Percentiles rank a stretch among this genome's conserved stretches.
Conservation (phyloP, 495 filamentous ascomycete genomes). For the Aspergillus kassunensis region DNA sequence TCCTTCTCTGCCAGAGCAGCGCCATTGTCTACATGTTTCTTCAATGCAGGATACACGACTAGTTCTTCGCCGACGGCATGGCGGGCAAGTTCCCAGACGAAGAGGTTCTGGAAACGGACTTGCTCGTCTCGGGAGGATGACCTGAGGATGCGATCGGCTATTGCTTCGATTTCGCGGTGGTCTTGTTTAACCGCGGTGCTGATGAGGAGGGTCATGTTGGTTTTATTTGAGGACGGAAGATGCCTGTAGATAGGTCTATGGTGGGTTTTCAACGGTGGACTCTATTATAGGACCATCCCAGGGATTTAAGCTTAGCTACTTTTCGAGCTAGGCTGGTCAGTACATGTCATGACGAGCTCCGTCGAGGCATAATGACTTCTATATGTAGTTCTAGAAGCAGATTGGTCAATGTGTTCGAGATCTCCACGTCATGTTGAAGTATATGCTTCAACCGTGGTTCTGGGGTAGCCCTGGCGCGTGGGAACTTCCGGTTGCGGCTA, state of each 20-base stretch:
- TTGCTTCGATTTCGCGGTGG: conserved; percentile 57
- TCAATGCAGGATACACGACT: conserved; percentile 64
- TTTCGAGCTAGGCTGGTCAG: too few species aligned
- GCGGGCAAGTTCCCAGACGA: conserved; percentile 68
- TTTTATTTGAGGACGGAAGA: too few species aligned
- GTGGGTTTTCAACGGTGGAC: too few species aligned
- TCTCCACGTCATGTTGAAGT: background rate
- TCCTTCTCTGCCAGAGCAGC: conserved; percentile 53
- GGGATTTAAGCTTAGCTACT: too few species aligned
- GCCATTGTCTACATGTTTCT: conserved; percentile 53
- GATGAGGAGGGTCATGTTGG: conserved; percentile 14
- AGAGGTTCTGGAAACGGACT: conserved; percentile 58
- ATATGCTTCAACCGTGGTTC: background rate
- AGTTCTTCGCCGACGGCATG: conserved; percentile 66
- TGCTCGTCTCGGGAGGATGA: conserved; percentile 44
- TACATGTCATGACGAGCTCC: too few species aligned
- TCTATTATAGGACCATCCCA: too few species aligned
- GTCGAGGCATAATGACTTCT: too few species aligned
- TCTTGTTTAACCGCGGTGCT: conserved; percentile 57
- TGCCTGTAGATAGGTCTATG: too few species aligned
- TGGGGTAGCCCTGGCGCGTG: background rate
- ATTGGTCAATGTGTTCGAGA: background rate
- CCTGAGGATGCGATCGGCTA: conserved; percentile 53
- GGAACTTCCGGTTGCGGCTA: too few species aligned
- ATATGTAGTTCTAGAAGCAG: too few species aligned